Base-by-base conservation (phyloP, 768 basidiomycete species). In the Royoungia palumana region DNA sequence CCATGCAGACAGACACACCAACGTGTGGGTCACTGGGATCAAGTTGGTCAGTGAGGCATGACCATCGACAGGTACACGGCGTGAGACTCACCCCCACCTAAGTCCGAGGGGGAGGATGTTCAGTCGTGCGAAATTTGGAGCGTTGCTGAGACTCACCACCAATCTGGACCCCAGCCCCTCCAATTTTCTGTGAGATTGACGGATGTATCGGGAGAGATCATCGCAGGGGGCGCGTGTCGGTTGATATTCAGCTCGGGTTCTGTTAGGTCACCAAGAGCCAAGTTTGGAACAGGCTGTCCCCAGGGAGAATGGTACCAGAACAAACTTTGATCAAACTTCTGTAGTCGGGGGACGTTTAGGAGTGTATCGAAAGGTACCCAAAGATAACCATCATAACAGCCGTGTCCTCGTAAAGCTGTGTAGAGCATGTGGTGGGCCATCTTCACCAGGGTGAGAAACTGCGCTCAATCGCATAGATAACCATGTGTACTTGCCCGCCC, bases 391-490 rank as follows among this genome's bases (percentile, higher is more conserved):
- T 74, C 65, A 54, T 79, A 79, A 54, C 77, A 78, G 12, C 57
- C 64, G 43, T 74, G 56, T 41, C 72, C 73, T 37, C 63, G 63
- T 46, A 79, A 44, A 28, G 70, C 75, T 4, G 75, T 78, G 53
- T 75, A 75, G 10, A 78, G 64, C 76, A 78, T 78, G 50, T 78
- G 77, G 46, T 79, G 76, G 6, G 76, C 77, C 77, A 77, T 73
- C 65, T 60, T 41, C 64, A 13, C 16, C 24, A 32, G 40, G 16
- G 34, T 60, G 28, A 53, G 32, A 4, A 14, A 44, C 34, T 14
- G 43, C 2, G 20, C 20, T 16, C 24, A 20, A 14, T 38, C 10
- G 44, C 12, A 40, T 5, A 19, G 14, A 27, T 17, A 35, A 41
- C 13, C 9, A 13, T 28, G 28, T n/a, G n/a, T 25, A 58, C 68